Evolutionary conservation across 345 rosid genomes (phyloP).

Genomic region (Raphanus sativus): DNA sequence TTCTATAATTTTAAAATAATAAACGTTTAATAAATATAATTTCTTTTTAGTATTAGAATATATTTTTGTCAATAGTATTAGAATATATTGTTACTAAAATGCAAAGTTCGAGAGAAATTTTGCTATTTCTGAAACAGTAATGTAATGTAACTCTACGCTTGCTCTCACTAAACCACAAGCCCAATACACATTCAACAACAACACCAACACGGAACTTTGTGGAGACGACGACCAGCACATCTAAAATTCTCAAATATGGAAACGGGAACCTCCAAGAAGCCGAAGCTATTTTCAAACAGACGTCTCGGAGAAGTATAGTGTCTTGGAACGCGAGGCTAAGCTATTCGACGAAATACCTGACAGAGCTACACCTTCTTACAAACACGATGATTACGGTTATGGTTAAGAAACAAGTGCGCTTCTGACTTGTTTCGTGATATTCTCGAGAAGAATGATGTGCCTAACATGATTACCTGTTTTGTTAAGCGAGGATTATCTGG

Average conservation of each 20-base stretch:
- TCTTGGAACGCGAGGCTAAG: constrained; percentile 66
- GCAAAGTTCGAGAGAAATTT: too few relatives aligned
- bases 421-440: constrained; percentile 48
- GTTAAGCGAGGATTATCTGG: constrained; percentile 47
- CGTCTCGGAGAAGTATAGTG: constrained; percentile 53
- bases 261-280: constrained; percentile 49
- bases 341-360: constrained; percentile 71
- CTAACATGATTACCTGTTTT: too few relatives aligned
- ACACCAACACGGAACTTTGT: background rate
- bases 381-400: constrained; percentile 77
- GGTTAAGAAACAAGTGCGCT: constrained; percentile 44
- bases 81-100: too few relatives aligned
- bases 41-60: too few relatives aligned
- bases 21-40: too few relatives aligned
- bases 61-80: too few relatives aligned
- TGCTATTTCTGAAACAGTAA: too few relatives aligned
- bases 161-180: background rate
- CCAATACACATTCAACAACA: too few relatives aligned
- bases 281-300: constrained; percentile 56
- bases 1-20: too few relatives aligned
- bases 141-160: constrained; percentile 4
- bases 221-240: constrained; percentile 25
- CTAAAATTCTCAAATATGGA: constrained; percentile 59
- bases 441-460: constrained; percentile 39
- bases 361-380: constrained; percentile 39